These are phyloP conservation scores for Fusarium equiseti DNA, from an alignment of 2,329 filamentous ascomycete species.

Conservation along the genomic window DNA sequence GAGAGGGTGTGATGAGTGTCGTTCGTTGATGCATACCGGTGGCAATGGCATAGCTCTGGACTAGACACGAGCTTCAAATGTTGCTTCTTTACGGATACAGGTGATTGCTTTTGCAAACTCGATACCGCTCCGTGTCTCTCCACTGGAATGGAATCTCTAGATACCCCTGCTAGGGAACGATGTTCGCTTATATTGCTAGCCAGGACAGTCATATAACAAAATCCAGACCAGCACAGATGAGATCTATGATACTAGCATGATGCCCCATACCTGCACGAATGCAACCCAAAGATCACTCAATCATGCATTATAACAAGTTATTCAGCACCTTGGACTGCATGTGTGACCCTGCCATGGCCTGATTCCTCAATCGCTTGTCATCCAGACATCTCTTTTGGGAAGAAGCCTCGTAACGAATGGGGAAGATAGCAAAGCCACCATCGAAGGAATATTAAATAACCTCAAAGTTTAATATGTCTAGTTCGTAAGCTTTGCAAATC, in stretches of 20 bases:
- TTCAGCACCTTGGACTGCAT: conserved; percentile 15
- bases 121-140: neutral
- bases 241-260: conserved; percentile 33
- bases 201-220: conserved; percentile 1
- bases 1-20: conserved; percentile 8
- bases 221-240: conserved; percentile 33
- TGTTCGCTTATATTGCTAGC: neutral
- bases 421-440: conserved; percentile 7
- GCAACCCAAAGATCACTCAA: conserved; percentile 26
- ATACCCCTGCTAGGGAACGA: neutral
- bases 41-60: conserved; percentile 8
- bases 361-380: conserved; percentile 24
- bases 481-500: conserved; percentile 1
- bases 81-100: neutral
- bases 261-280: conserved; percentile 3
- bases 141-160: conserved; percentile 10
- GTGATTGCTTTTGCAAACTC: neutral
- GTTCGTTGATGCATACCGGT: conserved; percentile 8
- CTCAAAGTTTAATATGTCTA: conserved; percentile 36
- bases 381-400: conserved; percentile 24
- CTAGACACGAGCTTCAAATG: conserved; percentile 5
- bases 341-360: conserved; percentile 37
- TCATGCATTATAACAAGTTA: conserved; percentile 27
- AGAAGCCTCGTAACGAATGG: conserved; percentile 19
- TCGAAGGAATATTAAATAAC: conserved; percentile 26